phyloP scores from a whole-genome alignment of 805 yeast genomes.

The Lachancea dasiensis region DNA sequence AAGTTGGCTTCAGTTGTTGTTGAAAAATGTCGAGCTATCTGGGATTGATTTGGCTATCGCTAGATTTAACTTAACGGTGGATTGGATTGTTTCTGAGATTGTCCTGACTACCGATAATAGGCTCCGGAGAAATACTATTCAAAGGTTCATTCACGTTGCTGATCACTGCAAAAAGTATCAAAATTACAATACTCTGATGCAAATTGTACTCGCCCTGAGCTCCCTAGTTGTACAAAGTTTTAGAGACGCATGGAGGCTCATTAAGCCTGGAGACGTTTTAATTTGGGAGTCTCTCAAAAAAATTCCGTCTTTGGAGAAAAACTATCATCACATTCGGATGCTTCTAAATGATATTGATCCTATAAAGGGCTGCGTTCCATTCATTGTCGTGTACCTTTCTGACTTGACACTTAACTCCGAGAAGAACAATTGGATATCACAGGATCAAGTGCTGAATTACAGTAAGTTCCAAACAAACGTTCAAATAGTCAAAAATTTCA shows the following conservation, averaged over 20 bases:
- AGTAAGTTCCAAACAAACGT: conserved; percentile 73
- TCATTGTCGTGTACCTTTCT: conserved; percentile 76
- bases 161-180: conserved; percentile 65
- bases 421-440: conserved; percentile 31
- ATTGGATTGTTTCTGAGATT: conserved; percentile 89
- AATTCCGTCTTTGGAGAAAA: conserved; percentile 66
- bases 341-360: conserved; percentile 46
- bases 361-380: conserved; percentile 80
- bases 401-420: conserved; percentile 68
- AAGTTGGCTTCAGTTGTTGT: conserved; percentile 78
- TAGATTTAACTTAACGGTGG: conserved; percentile 80
- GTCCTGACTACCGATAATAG: conserved; percentile 55
- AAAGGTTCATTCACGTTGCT: conserved; percentile 84
- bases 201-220: conserved; percentile 73
- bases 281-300: conserved; percentile 63
- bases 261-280: conserved; percentile 67
- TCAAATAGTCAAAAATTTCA: conserved; percentile 65
- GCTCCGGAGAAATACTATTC: conserved; percentile 63
- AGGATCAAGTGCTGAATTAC: conserved; percentile 55
- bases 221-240: conserved; percentile 55
- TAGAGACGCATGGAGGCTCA: conserved; percentile 64
- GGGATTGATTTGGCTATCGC: conserved; percentile 81
- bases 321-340: conserved; percentile 60
- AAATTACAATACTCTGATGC: conserved; percentile 84
- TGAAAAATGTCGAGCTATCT: conserved; percentile 48